phyloP scores from a whole-genome alignment of 2,329 filamentous ascomycete species.

The Colletotrichum ledebouriae region DNA sequence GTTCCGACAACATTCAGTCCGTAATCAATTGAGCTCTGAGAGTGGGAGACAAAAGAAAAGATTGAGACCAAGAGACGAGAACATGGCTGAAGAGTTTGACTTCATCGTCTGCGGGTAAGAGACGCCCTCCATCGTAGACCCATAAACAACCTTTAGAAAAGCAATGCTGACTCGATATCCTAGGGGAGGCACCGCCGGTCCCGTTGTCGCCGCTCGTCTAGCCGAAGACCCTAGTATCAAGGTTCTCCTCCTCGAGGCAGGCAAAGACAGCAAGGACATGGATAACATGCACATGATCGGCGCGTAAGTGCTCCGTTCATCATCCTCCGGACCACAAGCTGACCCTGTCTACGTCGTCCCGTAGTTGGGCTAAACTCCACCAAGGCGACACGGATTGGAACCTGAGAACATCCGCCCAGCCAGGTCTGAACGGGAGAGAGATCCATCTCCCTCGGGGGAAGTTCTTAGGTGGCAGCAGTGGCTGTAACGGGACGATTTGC shows the following conservation, averaged over 20 bases:
- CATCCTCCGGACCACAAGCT: too few relatives aligned
- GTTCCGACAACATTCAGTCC: background rate
- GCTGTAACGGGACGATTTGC: constrained; percentile 1
- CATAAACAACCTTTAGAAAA: background rate
- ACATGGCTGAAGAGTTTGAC: background rate
- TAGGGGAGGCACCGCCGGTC: background rate
- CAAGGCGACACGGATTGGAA: too few relatives aligned
- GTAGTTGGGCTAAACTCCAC: too few relatives aligned
- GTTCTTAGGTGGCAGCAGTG: background rate
- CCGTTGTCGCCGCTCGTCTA: too few relatives aligned
- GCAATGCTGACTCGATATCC: background rate
- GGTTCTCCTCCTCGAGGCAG: too few relatives aligned
- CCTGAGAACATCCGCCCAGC: background rate
- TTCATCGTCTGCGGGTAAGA: background rate
- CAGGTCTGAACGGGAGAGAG: background rate
- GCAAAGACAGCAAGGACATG: too few relatives aligned
- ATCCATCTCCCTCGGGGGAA: background rate
- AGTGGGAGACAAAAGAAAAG: background rate
- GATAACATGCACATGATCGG: too few relatives aligned
- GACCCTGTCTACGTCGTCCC: too few relatives aligned
- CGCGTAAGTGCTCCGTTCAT: too few relatives aligned
- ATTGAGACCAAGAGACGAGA: background rate
- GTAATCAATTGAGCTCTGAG: background rate
- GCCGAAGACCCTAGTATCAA: too few relatives aligned
- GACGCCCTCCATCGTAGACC: background rate